Percentiles rank a stretch among this genome's conserved stretches.
phyloP scores from a whole-genome alignment of 2,329 filamentous ascomycete species.

The Epichloe sp. region DNA sequence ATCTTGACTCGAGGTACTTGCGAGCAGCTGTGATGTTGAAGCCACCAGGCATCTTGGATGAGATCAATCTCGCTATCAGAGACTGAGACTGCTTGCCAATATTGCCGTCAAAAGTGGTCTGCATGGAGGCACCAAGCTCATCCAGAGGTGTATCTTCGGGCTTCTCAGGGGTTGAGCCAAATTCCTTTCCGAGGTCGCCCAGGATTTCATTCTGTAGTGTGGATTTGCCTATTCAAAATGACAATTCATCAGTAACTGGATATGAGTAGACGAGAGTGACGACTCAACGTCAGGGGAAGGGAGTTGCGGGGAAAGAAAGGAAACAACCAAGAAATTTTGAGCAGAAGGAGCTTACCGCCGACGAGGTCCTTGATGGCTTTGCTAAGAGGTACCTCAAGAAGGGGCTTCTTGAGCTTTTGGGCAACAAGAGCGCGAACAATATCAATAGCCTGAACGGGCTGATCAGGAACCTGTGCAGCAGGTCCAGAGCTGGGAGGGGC shows the following conservation, averaged over 20 bases:
- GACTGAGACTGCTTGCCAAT: slow-evolving; percentile 93
- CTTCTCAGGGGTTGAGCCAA: slow-evolving; percentile 95
- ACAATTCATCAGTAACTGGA: slow-evolving; percentile 5
- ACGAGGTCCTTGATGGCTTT: slow-evolving; percentile 99
- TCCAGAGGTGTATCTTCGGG: slow-evolving; percentile 95
- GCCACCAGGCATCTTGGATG: slow-evolving; percentile 97
- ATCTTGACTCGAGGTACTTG: slow-evolving; percentile 89
- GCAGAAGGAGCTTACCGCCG: slow-evolving; percentile 55
- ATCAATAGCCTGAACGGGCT: slow-evolving; percentile 76
- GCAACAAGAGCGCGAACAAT: slow-evolving; percentile 82
- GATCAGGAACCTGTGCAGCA: slow-evolving; percentile 74
- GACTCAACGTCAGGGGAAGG: no score
- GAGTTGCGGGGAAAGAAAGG: neutral
- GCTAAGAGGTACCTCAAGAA: slow-evolving; percentile 76
- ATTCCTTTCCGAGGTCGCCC: slow-evolving; percentile 94
- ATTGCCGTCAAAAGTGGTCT: slow-evolving; percentile 97
- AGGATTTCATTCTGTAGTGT: slow-evolving; percentile 98
- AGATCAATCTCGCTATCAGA: slow-evolving; percentile 85
- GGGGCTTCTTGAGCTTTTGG: slow-evolving; percentile 93
- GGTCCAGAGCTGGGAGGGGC: slow-evolving; percentile 68
- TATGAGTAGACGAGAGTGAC: no score
- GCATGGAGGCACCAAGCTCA: slow-evolving; percentile 89
- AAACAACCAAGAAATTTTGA: neutral
- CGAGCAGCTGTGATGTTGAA: slow-evolving; percentile 96
- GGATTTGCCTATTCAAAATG: slow-evolving; percentile 63